Conservation (phyloP, 1,139 yeast species). For the Blastobotrys indianensis region DNA sequence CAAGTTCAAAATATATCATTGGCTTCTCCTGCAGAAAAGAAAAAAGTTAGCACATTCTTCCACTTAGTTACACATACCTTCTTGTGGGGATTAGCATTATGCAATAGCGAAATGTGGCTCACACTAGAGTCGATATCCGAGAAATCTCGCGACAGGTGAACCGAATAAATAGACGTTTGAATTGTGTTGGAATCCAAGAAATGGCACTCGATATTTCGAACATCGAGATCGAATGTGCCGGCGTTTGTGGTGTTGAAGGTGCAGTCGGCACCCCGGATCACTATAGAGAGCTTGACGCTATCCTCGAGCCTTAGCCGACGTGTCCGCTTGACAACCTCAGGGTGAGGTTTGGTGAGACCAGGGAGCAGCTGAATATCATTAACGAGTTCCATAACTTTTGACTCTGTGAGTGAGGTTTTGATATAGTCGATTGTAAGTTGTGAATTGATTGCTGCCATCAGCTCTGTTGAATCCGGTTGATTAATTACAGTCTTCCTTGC, state of each 20-base stretch:
- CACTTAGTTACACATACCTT: slow-evolving; percentile 16
- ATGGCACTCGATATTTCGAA: slow-evolving; percentile 26
- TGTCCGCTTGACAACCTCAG: not conserved
- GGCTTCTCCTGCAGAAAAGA: slow-evolving; percentile 15
- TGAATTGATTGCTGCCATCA: slow-evolving; percentile 4
- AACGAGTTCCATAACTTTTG: not conserved
- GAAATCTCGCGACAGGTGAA: slow-evolving; percentile 22
- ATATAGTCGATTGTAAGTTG: slow-evolving; percentile 12
- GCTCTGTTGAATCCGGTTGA: slow-evolving; percentile 15
- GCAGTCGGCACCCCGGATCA: slow-evolving; percentile 10
- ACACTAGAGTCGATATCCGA: slow-evolving; percentile 17
- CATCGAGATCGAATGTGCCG: slow-evolving; percentile 25
- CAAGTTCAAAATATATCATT: slow-evolving; percentile 20
- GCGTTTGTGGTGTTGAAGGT: slow-evolving; percentile 13
- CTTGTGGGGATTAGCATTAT: slow-evolving; percentile 21
- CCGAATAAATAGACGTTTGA: slow-evolving; percentile 13
- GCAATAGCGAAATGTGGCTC: slow-evolving; percentile 21
- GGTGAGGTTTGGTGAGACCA: not conserved
- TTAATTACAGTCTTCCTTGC: slow-evolving; percentile 9
- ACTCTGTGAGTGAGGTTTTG: slow-evolving; percentile 1
- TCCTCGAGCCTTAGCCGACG: slow-evolving; percentile 5
- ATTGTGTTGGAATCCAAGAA: slow-evolving; percentile 10
- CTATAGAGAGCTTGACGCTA: not conserved
- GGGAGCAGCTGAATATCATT: not conserved
- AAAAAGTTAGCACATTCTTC: slow-evolving; percentile 3